phyloP scores from a whole-genome alignment of 257 asterid genomes.

The Linderniella brevidens region DNA sequence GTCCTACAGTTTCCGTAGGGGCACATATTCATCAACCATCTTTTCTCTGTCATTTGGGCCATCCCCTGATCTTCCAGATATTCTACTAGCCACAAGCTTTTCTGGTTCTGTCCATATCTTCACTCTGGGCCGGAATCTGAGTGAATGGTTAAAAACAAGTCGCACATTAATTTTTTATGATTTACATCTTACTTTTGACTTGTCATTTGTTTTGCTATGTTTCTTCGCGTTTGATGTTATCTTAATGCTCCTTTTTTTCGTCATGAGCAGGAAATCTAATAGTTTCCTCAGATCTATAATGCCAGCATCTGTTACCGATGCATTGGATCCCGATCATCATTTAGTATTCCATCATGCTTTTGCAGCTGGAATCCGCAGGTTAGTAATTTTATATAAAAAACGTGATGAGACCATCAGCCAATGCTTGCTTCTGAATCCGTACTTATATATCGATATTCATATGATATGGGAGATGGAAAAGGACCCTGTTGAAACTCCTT shows the following conservation, averaged over 20 bases:
- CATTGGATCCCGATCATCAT: conserved; percentile 72
- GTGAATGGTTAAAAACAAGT: conserved; percentile 66
- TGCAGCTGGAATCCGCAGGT: conserved; percentile 79
- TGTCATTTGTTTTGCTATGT: conserved; percentile 6
- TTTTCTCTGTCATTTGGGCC: conserved; percentile 84
- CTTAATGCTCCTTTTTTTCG: too few species aligned
- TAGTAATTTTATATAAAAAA: background rate
- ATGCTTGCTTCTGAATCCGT: too few species aligned
- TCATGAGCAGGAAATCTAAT: conserved; percentile 48
- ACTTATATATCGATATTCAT: background rate
- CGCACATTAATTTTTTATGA: conserved; percentile 1
- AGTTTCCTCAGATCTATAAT: conserved; percentile 61
- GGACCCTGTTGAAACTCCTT: too few species aligned
- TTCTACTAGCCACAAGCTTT: conserved; percentile 87
- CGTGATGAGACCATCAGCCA: too few species aligned
- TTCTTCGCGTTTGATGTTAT: background rate
- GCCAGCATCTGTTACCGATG: conserved; percentile 63
- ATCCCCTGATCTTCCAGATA: conserved; percentile 59
- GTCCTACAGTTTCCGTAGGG: conserved; percentile 98
- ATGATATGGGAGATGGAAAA: too few species aligned
- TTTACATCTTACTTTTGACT: conserved; percentile 6
- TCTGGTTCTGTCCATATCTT: conserved; percentile 81
- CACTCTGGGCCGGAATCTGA: conserved; percentile 40
- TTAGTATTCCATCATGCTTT: conserved; percentile 64
- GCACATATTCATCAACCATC: conserved; percentile 63